Evolutionary conservation across 352 stramenopile species (phyloP), one percentile per base, ranked within the genome.

Genomic region (Phytophthora idaei): DNA sequence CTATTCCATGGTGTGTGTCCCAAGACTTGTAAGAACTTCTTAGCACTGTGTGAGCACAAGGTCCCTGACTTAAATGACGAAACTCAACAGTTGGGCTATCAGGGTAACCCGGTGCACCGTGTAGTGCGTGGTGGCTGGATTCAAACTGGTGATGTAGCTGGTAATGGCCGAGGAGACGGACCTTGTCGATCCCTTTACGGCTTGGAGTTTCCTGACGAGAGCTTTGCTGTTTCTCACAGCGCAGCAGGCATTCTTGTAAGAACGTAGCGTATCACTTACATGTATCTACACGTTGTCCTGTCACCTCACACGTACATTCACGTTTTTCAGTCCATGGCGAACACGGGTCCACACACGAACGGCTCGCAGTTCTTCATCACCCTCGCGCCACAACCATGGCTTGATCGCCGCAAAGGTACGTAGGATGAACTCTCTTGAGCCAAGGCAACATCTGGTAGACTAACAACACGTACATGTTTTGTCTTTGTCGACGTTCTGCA

Each of bases 311-410:
- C 10, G 4, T 37, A 25, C 27, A 42, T 46, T 69, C 32, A 14
- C 52, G 41, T 17, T 9, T 55, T 61, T 7, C 51, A 90, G 62
- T 98, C 95, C 34, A 99, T 99, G 97, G 97, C 97, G 31, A 99
- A 99, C 71, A 84, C 70, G 58, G 69, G 97, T 0, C 90, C 85
- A 17, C 90, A 98, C 67, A 99, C 98, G 5, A 99, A 99, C 61
- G 97, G 97, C 11, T 98, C 88, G 17, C 98, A 99, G 77, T 99
- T 99, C 75, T 99, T 99, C 82, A 99, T 99, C 69, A 99, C 97
- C 5, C 59, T 95, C 31, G 76, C 81, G 8, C 80, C 83, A 4
- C 65, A 89, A 53, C 76, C 82, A 6, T 92, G 68, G 62, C 71
- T 95, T 36, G 80, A 95, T 49, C 82, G 83, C 1, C 83, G 76